Conservation (phyloP, 345 rosid genomes). For the Balakata baccata region DNA sequence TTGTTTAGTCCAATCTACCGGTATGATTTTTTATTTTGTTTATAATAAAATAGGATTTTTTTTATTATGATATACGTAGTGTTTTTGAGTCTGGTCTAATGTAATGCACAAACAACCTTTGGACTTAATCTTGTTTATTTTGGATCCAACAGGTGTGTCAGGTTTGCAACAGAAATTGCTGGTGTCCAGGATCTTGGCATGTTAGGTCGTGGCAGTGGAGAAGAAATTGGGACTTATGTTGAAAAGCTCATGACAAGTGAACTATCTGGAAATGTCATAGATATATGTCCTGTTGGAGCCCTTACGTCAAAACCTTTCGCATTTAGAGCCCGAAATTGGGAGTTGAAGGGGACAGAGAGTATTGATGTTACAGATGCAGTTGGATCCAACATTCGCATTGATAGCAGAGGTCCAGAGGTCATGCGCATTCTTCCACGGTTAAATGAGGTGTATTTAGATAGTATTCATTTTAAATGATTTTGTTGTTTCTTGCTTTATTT, state of each 20-base stretch:
- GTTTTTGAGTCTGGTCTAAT: background rate
- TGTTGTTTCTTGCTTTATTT: constrained; percentile 5
- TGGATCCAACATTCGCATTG: constrained; percentile 93
- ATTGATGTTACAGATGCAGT: constrained; percentile 97
- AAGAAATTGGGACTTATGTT: constrained; percentile 98
- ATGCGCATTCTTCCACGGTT: constrained; percentile 87
- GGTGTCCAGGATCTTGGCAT: constrained; percentile 98
- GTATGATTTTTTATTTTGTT: no score
- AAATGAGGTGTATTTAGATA: constrained; percentile 62
- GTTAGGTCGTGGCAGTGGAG: constrained; percentile 99
- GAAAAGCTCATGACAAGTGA: constrained; percentile 99
- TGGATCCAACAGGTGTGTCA: constrained; percentile 65
- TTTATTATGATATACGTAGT: background rate
- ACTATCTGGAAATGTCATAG: constrained; percentile 96
- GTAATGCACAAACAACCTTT: background rate
- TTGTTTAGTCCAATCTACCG: background rate
- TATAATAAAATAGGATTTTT: no score
- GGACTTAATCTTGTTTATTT: background rate
- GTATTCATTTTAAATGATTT: background rate
- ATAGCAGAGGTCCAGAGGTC: constrained; percentile 98
- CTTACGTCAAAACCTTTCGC: constrained; percentile 98
- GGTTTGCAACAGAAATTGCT: constrained; percentile 97
- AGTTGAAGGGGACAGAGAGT: constrained; percentile 92
- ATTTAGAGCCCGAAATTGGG: constrained; percentile 98
- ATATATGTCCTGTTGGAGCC: constrained; percentile 98